Evolutionary conservation across 257 asterid species (phyloP).

Genomic region (Solanum verrucosum): DNA sequence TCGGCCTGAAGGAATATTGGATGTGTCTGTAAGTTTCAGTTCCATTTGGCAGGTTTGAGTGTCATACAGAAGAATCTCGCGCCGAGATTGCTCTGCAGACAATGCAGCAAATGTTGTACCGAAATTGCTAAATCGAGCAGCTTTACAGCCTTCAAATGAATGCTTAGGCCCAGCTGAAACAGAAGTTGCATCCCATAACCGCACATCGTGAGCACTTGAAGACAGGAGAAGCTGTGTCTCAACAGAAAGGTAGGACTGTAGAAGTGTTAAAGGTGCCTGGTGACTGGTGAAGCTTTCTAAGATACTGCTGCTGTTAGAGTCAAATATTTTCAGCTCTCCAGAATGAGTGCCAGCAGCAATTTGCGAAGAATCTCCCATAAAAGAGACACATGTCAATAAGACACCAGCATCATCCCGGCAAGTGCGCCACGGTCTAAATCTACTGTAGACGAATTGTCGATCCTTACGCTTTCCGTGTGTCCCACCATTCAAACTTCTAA

Average conservation of each 20-base stretch:
- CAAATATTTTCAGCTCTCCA: constrained; percentile 86
- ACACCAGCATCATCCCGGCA: constrained; percentile 73
- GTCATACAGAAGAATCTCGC: constrained; percentile 85
- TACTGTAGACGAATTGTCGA: constrained; percentile 83
- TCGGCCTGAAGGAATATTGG: constrained; percentile 47
- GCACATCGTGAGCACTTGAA: constrained; percentile 78
- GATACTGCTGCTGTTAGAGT: constrained; percentile 60
- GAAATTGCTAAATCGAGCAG: constrained; percentile 75
- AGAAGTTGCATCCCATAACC: constrained; percentile 76
- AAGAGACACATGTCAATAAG: constrained; percentile 68
- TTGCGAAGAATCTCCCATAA: constrained; percentile 81
- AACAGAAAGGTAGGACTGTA: constrained; percentile 56
- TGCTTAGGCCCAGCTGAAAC: constrained; percentile 80
- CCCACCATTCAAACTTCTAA: constrained; percentile 66
- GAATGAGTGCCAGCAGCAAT: constrained; percentile 78
- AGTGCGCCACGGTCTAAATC: constrained; percentile 97
- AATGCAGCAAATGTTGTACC: constrained; percentile 71
- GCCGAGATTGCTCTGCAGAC: constrained; percentile 51
- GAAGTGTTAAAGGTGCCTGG: constrained; percentile 70
- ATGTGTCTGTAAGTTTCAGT: constrained; percentile 53
- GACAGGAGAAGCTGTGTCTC: constrained; percentile 70
- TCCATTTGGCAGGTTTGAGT: constrained; percentile 57
- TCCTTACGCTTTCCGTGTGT: constrained; percentile 85
- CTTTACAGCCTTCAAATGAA: constrained; percentile 82
- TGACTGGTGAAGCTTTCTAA: constrained; percentile 77